Conservation (phyloP, 352 stramenopile genomes). For the Phytophthora foliorum region DNA sequence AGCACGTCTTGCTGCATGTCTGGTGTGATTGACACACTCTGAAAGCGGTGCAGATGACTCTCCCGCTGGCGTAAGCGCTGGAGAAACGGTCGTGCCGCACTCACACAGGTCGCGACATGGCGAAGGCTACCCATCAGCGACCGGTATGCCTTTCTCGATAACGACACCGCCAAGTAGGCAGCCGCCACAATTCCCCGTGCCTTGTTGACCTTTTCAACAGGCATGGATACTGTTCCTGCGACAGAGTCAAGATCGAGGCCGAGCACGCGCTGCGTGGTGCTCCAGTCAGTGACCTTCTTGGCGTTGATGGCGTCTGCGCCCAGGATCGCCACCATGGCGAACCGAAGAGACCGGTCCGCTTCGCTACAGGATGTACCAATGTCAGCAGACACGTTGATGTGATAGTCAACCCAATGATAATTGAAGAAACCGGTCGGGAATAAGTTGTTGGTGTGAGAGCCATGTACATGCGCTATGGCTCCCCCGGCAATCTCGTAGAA, state of each 20-base stretch:
- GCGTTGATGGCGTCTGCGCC: slow-evolving; percentile 25
- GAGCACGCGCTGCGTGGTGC: no score
- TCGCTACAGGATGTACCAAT: slow-evolving; percentile 3
- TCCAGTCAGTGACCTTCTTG: slow-evolving; percentile 32
- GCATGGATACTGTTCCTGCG: no score
- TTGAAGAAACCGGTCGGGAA: no score
- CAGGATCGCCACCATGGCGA: slow-evolving; percentile 24
- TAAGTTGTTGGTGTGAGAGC: not conserved
- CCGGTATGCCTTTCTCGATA: slow-evolving; percentile 17
- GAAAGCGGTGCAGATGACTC: not conserved
- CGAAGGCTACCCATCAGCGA: slow-evolving; percentile 33
- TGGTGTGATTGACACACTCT: not conserved
- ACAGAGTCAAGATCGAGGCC: no score
- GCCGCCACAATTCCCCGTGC: slow-evolving; percentile 3
- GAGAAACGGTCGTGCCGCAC: slow-evolving; percentile 13
- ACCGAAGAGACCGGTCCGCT: slow-evolving; percentile 18
- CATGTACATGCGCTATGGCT: slow-evolving; percentile 17
- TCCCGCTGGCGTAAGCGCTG: slow-evolving; percentile 6
- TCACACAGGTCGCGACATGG: slow-evolving; percentile 18
- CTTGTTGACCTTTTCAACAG: slow-evolving; percentile 2
- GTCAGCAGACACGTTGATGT: slow-evolving; percentile 14
- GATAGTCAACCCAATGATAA: no score
- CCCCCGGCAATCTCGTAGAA: slow-evolving; percentile 22
- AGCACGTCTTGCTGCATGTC: slow-evolving; percentile 8
- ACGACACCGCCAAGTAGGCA: not conserved